These are phyloP conservation scores for Trametes cinnabarina DNA, from an alignment of 768 basidiomycete species.

Conservation along the genomic window DNA sequence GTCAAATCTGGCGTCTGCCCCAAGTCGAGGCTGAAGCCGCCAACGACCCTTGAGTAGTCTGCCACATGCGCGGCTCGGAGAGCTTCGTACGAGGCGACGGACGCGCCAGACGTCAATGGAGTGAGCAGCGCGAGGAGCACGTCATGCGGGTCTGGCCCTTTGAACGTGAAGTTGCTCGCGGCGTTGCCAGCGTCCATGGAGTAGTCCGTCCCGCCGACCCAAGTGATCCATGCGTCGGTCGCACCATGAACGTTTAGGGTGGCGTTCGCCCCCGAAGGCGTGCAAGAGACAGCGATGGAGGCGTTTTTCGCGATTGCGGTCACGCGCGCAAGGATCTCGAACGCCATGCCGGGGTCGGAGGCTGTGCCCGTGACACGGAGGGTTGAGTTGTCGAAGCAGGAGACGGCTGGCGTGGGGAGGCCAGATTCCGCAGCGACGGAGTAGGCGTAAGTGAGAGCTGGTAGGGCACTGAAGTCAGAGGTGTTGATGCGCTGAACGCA, in stretches of 20 bases:
- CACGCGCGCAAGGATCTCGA: slow-evolving; percentile 59
- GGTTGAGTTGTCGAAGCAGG: slow-evolving; percentile 56
- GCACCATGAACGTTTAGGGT: slow-evolving; percentile 47
- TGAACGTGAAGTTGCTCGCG: slow-evolving; percentile 58
- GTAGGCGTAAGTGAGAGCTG: slow-evolving; percentile 42
- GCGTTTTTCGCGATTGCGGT: slow-evolving; percentile 28
- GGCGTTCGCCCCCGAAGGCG: slow-evolving; percentile 31
- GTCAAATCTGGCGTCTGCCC: slow-evolving; percentile 55
- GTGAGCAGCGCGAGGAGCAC: slow-evolving; percentile 39
- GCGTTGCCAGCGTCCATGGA: slow-evolving; percentile 58
- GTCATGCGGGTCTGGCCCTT: slow-evolving; percentile 57
- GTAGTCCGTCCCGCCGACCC: slow-evolving; percentile 76
- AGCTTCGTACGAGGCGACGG: slow-evolving; percentile 34
- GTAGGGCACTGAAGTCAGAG: slow-evolving; percentile 31
- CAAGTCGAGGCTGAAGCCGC: slow-evolving; percentile 54
- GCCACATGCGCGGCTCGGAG: slow-evolving; percentile 48
- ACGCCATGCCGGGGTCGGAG: slow-evolving; percentile 59
- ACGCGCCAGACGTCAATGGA: slow-evolving; percentile 6
- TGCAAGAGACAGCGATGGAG: slow-evolving; percentile 33
- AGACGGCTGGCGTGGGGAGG: slow-evolving; percentile 56
- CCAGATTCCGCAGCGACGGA: slow-evolving; percentile 45
- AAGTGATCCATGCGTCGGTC: slow-evolving; percentile 61
- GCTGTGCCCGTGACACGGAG: slow-evolving; percentile 54
- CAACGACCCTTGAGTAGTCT: slow-evolving; percentile 45
- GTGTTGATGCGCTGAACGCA: slow-evolving; percentile 58